Evolutionary conservation across 345 rosid species (phyloP).

Genomic region (Draba incana): DNA sequence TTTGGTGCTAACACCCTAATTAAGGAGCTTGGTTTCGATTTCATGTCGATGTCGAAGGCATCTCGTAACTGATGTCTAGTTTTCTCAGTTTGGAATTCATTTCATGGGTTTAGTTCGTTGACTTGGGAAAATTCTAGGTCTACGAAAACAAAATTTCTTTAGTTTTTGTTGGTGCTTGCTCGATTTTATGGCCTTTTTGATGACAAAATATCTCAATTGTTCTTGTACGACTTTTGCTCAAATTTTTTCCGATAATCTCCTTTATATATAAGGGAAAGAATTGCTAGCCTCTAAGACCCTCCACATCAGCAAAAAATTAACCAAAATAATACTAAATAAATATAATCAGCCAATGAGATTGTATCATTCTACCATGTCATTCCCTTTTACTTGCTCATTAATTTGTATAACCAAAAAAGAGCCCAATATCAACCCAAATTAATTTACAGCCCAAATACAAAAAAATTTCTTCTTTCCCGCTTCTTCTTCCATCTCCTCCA

Average conservation of each 20-base stretch:
- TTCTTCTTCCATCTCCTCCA: too few species aligned
- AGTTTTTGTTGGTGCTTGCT: not conserved
- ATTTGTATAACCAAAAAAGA: too few species aligned
- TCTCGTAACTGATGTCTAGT: not conserved
- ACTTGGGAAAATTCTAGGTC: slow-evolving; percentile 33
- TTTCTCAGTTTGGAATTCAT: not conserved
- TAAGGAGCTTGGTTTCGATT: not conserved
- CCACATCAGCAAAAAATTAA: too few species aligned
- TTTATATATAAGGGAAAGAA: not conserved
- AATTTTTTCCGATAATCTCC: not conserved
- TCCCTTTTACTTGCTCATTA: too few species aligned
- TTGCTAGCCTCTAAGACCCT: too few species aligned
- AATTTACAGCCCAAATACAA: too few species aligned
- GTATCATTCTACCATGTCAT: too few species aligned
- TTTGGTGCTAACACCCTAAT: not conserved
- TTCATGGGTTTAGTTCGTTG: slow-evolving; percentile 12
- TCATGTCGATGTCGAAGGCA: not conserved
- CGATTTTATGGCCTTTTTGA: not conserved
- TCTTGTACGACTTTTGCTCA: not conserved
- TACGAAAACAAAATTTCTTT: slow-evolving; percentile 8
- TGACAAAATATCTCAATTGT: not conserved
- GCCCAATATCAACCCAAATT: too few species aligned
- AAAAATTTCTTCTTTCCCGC: too few species aligned
- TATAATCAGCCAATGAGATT: too few species aligned
- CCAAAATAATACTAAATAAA: too few species aligned